Conservation (phyloP, 2,329 filamentous ascomycete species). For the Clarireedia monteithiana region DNA sequence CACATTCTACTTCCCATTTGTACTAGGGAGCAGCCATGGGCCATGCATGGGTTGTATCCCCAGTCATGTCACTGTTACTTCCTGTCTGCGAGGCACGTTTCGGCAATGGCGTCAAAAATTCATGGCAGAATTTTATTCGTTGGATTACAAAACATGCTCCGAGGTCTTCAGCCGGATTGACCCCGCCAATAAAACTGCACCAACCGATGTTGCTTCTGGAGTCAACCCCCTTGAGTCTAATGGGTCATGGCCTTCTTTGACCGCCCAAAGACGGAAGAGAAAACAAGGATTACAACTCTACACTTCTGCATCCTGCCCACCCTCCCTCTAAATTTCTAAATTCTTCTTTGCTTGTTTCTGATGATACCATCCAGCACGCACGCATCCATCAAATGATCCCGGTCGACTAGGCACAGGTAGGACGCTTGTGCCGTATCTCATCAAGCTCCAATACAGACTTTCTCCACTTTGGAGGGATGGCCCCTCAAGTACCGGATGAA, state of each 20-base stretch:
- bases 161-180: slow-evolving; percentile 1
- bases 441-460: slow-evolving; percentile 5
- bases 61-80: neutral
- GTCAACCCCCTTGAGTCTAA: slow-evolving; percentile 1
- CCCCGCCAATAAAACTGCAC: neutral
- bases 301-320: slow-evolving; percentile 1
- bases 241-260: slow-evolving; percentile 2
- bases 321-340: neutral
- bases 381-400: slow-evolving; percentile 6
- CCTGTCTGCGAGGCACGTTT: slow-evolving; percentile 9
- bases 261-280: neutral
- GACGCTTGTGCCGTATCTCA: slow-evolving; percentile 5
- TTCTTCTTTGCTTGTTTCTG: slow-evolving; percentile 4
- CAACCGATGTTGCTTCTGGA: neutral
- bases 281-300: slow-evolving; percentile 1
- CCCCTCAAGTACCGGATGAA: neutral
- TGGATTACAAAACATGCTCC: neutral
- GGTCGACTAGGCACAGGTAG: neutral
- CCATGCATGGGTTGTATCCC: neutral
- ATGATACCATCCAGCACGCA: slow-evolving; percentile 5
- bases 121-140: slow-evolving; percentile 7
- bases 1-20: no score
- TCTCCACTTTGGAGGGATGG: neutral
- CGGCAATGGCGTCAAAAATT: slow-evolving; percentile 11
- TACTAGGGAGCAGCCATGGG: neutral